These are phyloP conservation scores for Entophlyctis helioformis DNA, from an alignment of 192 early-diverging fungal genomes.

Conservation along the genomic window DNA sequence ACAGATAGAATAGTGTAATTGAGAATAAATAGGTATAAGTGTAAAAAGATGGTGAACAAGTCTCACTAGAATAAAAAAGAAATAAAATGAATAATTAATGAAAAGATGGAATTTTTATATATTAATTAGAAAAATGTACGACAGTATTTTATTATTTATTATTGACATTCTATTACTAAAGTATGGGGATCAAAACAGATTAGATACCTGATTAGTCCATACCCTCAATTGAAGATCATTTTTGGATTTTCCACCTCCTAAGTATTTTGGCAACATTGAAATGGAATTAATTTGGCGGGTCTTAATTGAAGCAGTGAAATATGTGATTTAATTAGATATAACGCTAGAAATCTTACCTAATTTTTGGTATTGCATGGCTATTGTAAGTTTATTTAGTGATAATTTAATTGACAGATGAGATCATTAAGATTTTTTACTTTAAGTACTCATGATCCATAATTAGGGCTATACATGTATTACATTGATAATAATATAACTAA, in stretches of 20 bases:
- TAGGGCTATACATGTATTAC: conserved; percentile 11
- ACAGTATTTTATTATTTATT: conserved; percentile 6
- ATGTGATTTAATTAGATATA: conserved; percentile 5
- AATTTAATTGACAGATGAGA: too few species aligned
- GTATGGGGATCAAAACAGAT: conserved; percentile 9
- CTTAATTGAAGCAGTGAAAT: conserved; percentile 3
- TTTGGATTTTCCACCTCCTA: conserved; percentile 5
- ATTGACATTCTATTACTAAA: conserved; percentile 11
- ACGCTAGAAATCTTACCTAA: too few species aligned
- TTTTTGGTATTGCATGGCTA: too few species aligned
- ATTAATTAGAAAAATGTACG: conserved; percentile 5
- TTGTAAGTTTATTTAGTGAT: too few species aligned
- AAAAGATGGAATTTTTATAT: conserved; percentile 9
- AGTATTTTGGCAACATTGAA: conserved; percentile 3
- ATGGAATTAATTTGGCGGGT: neutral
- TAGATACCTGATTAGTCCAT: conserved; percentile 10
- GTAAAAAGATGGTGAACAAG: conserved; percentile 2
- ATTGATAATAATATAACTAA: conserved; percentile 10
- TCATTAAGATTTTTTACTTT: too few species aligned
- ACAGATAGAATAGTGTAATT: too few species aligned
- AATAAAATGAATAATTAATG: conserved; percentile 4
- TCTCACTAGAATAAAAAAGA: neutral
- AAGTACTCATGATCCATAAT: conserved; percentile 11
- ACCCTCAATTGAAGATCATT: conserved; percentile 7
- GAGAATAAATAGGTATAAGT: conserved; percentile 3